Conservation (phyloP, 257 asterid genomes). For the Asclepias syriaca region DNA sequence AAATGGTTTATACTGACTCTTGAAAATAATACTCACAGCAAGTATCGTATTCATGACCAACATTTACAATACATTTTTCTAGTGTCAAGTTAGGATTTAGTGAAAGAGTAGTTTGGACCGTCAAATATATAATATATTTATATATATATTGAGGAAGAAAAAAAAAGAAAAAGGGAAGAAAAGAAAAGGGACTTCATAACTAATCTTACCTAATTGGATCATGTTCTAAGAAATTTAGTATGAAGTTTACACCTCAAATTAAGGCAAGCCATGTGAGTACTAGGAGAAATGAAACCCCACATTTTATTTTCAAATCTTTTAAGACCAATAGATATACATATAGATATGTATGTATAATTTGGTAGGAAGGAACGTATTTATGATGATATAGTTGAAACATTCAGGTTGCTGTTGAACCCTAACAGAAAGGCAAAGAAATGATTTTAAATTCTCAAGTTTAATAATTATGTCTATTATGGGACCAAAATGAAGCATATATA, state of each 20-base stretch:
- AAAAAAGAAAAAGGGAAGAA: conserved; percentile 5
- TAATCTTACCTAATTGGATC: conserved; percentile 40
- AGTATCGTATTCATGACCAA: too few relatives aligned
- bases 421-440: conserved; percentile 3
- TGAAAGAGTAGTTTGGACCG: too few relatives aligned
- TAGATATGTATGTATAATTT: too few relatives aligned
- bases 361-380: too few relatives aligned
- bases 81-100: too few relatives aligned
- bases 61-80: too few relatives aligned
- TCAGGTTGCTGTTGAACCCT: background rate
- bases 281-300: background rate
- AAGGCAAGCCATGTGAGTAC: conserved; percentile 15
- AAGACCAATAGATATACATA: background rate
- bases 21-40: too few relatives aligned
- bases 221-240: background rate
- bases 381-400: conserved; percentile 1
- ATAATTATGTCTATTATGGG: background rate
- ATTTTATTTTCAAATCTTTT: conserved; percentile 6
- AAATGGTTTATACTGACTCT: too few relatives aligned
- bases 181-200: conserved; percentile 39
- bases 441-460: background rate
- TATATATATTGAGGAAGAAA: too few relatives aligned
- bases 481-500: background rate
- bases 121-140: too few relatives aligned
- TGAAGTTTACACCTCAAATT: background rate